Evolutionary conservation across 495 filamentous ascomycete species (phyloP).

Genomic region (Thermothielavioides terrestris): DNA sequence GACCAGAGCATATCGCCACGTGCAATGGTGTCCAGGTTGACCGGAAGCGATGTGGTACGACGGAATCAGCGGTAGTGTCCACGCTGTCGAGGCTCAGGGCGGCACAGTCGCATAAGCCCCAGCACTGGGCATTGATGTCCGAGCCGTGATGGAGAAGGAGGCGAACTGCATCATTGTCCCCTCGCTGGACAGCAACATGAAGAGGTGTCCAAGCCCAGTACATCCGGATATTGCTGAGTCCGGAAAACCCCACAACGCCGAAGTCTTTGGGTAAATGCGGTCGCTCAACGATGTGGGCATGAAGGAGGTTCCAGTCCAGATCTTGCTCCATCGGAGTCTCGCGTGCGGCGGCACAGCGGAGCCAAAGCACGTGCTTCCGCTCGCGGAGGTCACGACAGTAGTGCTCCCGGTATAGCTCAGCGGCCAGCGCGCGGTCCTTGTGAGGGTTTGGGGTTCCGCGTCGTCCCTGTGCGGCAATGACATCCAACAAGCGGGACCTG

Average conservation of each 20-base stretch:
- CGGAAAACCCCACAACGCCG: background rate
- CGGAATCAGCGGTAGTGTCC: background rate
- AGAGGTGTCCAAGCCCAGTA: background rate
- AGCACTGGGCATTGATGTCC: background rate
- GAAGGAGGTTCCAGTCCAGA: background rate
- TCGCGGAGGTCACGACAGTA: background rate
- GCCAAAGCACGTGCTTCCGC: background rate
- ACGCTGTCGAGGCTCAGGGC: background rate
- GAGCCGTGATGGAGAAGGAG: background rate
- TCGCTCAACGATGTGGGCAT: background rate
- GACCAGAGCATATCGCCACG: slow-evolving; percentile 1
- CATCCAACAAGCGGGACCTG: background rate
- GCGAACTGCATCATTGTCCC: background rate
- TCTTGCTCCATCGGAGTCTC: background rate
- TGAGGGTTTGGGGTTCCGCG: background rate
- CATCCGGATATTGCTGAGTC: background rate
- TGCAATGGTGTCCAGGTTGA: slow-evolving; percentile 1
- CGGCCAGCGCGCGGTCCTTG: background rate
- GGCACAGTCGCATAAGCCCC: background rate
- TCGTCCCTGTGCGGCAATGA: background rate
- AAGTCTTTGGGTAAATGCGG: background rate
- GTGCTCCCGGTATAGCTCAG: background rate
- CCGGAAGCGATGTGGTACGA: background rate
- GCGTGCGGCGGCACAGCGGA: no score
- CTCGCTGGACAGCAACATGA: background rate